A percentile compares a stretch with the other conserved stretches of the same genome.
These are phyloP conservation scores for Candida boleticola DNA, from an alignment of 805 yeast species.

Conservation along the genomic window DNA sequence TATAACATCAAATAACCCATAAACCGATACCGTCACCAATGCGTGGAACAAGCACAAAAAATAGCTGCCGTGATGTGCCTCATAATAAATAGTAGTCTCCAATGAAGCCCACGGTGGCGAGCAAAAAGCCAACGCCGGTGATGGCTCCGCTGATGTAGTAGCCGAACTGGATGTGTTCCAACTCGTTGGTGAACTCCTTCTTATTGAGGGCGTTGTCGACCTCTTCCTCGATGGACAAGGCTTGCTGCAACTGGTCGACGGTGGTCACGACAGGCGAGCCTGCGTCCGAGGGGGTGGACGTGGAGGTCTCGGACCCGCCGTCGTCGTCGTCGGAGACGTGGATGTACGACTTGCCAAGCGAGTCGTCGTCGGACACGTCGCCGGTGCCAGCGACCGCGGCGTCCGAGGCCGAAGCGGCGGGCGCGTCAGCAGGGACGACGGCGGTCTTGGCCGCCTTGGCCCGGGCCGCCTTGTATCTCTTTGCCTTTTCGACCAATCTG, in stretches of 20 bases:
- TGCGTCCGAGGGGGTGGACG: slow-evolving; percentile 22
- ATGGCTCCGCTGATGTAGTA: slow-evolving; percentile 42
- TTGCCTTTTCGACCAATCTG: slow-evolving; percentile 1
- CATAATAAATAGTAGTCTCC: slow-evolving; percentile 45
- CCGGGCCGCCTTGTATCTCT: not conserved
- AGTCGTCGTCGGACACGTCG: slow-evolving; percentile 18
- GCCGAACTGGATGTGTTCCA: slow-evolving; percentile 29
- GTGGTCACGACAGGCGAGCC: slow-evolving; percentile 8
- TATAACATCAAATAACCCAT: not conserved
- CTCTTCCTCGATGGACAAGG: slow-evolving; percentile 38
- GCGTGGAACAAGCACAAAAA: not conserved
- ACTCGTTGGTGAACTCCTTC: slow-evolving; percentile 25
- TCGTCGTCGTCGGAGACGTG: slow-evolving; percentile 41
- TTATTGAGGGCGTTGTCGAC: slow-evolving; percentile 42
- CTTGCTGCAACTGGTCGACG: slow-evolving; percentile 15
- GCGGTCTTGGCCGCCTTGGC: not conserved
- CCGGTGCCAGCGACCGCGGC: slow-evolving; percentile 1
- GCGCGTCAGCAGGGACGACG: slow-evolving; percentile 1
- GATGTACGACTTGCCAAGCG: slow-evolving; percentile 39
- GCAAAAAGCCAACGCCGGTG: slow-evolving; percentile 44
- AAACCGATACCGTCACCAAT: not conserved
- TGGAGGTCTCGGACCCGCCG: slow-evolving; percentile 16
- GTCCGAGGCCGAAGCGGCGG: not conserved
- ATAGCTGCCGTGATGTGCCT: not conserved
- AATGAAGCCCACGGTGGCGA: slow-evolving; percentile 53